Conservation (phyloP, 805 yeast species). For the Yamadazyma nakazawae region DNA sequence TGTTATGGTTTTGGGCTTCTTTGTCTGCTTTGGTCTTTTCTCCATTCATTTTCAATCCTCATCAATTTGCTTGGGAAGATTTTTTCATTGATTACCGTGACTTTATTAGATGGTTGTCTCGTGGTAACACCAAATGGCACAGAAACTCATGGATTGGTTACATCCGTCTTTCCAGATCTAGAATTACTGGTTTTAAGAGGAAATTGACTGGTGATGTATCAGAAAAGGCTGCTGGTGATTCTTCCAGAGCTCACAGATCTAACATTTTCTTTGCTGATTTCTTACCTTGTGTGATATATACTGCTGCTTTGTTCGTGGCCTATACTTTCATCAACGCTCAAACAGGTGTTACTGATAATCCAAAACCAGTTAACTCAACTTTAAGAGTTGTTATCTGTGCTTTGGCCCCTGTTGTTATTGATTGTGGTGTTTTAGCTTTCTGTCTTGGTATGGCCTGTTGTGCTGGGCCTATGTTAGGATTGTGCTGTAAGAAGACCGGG, state of each 20-base stretch:
- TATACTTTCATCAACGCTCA: slow-evolving; percentile 82
- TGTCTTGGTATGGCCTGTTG: slow-evolving; percentile 88
- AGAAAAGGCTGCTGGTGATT: slow-evolving; percentile 67
- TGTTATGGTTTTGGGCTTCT: slow-evolving; percentile 97
- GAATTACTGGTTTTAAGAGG: slow-evolving; percentile 88
- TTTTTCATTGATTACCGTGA: slow-evolving; percentile 96
- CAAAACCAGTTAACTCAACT: slow-evolving; percentile 60
- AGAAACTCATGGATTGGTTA: slow-evolving; percentile 88
- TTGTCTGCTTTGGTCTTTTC: slow-evolving; percentile 83
- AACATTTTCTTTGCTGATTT: slow-evolving; percentile 81
- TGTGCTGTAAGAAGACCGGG: slow-evolving; percentile 97
- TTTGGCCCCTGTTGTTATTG: slow-evolving; percentile 85
- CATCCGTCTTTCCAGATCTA: slow-evolving; percentile 75
- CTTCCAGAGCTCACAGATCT: slow-evolving; percentile 71
- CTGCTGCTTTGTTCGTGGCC: slow-evolving; percentile 71
- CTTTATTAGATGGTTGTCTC: slow-evolving; percentile 84
- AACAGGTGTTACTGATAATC: slow-evolving; percentile 62
- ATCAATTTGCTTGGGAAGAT: slow-evolving; percentile 95
- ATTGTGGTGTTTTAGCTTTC: slow-evolving; percentile 78
- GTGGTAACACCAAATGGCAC: slow-evolving; percentile 88
- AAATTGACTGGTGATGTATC: slow-evolving; percentile 62
- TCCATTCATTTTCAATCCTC: slow-evolving; percentile 95
- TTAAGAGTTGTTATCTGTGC: slow-evolving; percentile 76
- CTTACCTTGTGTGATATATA: slow-evolving; percentile 64
- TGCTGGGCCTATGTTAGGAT: slow-evolving; percentile 91